phyloP scores from a whole-genome alignment of 2,329 filamentous ascomycete species.

The Aureobasidium sp. region DNA sequence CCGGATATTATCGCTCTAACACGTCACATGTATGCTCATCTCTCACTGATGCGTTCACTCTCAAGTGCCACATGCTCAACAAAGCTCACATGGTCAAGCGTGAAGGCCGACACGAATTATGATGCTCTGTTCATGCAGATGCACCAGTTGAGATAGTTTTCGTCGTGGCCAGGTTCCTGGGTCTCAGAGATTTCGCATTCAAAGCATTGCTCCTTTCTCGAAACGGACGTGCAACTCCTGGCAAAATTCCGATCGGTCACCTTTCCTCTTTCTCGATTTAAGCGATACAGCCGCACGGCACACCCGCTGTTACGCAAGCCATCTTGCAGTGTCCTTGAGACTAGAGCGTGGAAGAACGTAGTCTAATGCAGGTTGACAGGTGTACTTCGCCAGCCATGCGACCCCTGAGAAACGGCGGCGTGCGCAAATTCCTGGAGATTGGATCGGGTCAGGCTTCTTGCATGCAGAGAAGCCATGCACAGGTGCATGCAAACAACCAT shows the following conservation, averaged over 20 bases:
- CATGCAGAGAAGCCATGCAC: conserved; percentile 4
- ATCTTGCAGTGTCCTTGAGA: not conserved
- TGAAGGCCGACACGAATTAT: not conserved
- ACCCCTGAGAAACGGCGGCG: conserved; percentile 10
- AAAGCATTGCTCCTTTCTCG: not conserved
- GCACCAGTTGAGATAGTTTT: not conserved
- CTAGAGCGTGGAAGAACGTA: not conserved
- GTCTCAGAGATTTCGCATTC: not conserved
- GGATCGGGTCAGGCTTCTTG: not conserved
- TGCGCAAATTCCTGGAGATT: not conserved
- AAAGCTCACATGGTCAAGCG: not conserved
- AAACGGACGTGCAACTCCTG: not conserved
- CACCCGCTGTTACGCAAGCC: conserved; percentile 4
- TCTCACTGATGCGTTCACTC: not conserved
- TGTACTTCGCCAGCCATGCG: not conserved
- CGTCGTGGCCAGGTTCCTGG: not conserved
- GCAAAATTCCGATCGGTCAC: not conserved
- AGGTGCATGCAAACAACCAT: not conserved
- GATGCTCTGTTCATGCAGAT: not conserved
- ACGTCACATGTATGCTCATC: not conserved
- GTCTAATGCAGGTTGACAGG: conserved; percentile 8
- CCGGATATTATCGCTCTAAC: not conserved
- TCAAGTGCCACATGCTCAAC: too few relatives aligned
- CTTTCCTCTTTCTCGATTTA: not conserved
- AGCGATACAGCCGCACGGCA: conserved; percentile 1